These are phyloP conservation scores for Penicillium desertorum DNA, from an alignment of 495 filamentous ascomycete genomes.

Conservation along the genomic window DNA sequence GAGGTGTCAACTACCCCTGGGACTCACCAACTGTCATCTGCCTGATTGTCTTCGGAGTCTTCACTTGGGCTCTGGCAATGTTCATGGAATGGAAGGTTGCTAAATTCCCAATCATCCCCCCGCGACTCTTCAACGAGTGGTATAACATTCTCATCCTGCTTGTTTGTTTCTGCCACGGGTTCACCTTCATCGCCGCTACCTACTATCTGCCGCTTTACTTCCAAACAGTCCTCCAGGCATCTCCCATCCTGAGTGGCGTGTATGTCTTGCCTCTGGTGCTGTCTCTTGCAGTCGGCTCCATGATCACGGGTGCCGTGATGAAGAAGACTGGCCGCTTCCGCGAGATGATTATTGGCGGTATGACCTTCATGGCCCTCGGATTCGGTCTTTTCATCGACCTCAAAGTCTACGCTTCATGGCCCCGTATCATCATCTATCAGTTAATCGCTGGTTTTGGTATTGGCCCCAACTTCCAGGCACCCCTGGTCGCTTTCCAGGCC, in stretches of 20 bases:
- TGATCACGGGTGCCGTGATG: constrained; percentile 65
- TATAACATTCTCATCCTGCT: constrained; percentile 59
- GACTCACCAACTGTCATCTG: constrained; percentile 71
- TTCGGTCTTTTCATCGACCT: constrained; percentile 54
- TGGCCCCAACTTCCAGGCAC: constrained; percentile 58
- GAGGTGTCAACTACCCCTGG: constrained; percentile 77
- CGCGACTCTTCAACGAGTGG: constrained; percentile 60
- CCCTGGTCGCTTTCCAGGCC: constrained; percentile 58
- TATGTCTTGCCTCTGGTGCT: constrained; percentile 76
- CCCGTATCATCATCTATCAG: constrained; percentile 54
- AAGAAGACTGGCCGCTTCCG: constrained; percentile 62
- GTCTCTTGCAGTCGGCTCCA: constrained; percentile 65
- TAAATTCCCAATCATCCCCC: constrained; percentile 73
- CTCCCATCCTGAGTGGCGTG: constrained; percentile 74
- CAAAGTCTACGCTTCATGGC: constrained; percentile 47
- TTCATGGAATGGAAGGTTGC: constrained; percentile 71
- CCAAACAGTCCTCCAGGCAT: constrained; percentile 69
- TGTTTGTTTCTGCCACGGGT: constrained; percentile 63
- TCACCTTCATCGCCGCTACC: constrained; percentile 69
- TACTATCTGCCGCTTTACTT: constrained; percentile 82
- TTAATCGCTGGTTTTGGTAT: constrained; percentile 55
- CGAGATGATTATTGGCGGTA: constrained; percentile 49
- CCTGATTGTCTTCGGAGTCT: constrained; percentile 71
- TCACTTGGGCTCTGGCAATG: constrained; percentile 62
- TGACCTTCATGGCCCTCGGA: constrained; percentile 54